Percentiles rank a stretch among this genome's conserved stretches.
These are phyloP conservation scores for Salix caprea DNA, from an alignment of 345 rosid genomes.

Conservation along the genomic window DNA sequence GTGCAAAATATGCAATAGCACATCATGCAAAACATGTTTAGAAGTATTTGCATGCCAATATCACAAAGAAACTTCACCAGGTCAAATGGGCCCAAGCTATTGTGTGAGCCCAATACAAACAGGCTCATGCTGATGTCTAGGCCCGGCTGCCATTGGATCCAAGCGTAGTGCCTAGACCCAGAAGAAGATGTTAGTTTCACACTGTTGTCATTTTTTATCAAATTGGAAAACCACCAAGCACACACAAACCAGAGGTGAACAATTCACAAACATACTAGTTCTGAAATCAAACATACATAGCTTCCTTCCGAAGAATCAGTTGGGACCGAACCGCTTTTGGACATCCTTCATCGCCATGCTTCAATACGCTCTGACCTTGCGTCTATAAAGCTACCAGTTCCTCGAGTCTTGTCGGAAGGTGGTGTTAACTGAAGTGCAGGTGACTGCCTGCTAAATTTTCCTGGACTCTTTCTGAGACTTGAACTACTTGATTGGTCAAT, in stretches of 20 bases:
- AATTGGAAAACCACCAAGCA: conserved; percentile 24
- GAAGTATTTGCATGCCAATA: too few species aligned
- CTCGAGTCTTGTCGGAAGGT: conserved; percentile 36
- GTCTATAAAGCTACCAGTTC: conserved; percentile 51
- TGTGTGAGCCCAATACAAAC: too few species aligned
- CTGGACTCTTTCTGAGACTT: conserved; percentile 23
- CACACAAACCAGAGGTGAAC: conserved; percentile 21
- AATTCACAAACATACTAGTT: conserved; percentile 13
- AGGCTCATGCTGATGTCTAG: too few species aligned
- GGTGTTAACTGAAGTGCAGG: conserved; percentile 27
- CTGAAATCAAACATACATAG: conserved; percentile 9
- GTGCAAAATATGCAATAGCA: too few species aligned
- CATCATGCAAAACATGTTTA: too few species aligned
- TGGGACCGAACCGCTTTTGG: not conserved
- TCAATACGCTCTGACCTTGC: conserved; percentile 55
- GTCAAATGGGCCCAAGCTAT: too few species aligned
- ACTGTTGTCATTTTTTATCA: not conserved
- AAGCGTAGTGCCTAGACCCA: too few species aligned
- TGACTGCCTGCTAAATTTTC: conserved; percentile 25
- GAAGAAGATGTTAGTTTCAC: conserved; percentile 22
- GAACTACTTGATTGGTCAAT: conserved; percentile 40
- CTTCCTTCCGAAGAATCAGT: conserved; percentile 7
- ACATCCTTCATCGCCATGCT: conserved; percentile 36
- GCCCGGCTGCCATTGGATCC: too few species aligned
- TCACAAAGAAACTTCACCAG: too few species aligned